Evolutionary conservation across 352 stramenopile genomes (phyloP).

Genomic region (Pythium monospermum): DNA sequence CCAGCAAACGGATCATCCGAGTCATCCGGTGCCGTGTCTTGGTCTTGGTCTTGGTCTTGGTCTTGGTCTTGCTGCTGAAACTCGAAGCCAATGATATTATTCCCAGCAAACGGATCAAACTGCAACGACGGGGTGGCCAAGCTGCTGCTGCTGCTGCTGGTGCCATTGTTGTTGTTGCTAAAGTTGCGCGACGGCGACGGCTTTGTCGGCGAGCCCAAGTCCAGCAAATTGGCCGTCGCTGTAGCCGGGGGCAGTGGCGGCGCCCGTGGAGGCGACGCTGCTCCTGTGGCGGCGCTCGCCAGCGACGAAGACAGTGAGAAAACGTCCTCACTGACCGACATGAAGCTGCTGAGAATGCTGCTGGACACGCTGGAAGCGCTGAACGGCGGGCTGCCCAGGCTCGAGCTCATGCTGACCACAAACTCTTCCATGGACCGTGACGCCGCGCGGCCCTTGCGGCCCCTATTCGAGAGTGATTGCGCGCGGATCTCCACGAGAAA

Average conservation of each 20-base stretch:
- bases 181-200: neutral
- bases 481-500: slow-evolving; percentile 57
- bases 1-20: slow-evolving; percentile 62
- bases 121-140: slow-evolving; percentile 13
- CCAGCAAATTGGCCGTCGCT: slow-evolving; percentile 6
- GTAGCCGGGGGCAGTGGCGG: neutral
- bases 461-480: slow-evolving; percentile 36
- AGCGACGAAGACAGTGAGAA: slow-evolving; percentile 8
- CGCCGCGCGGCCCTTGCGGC: slow-evolving; percentile 38
- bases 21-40: neutral
- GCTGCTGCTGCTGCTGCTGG: neutral
- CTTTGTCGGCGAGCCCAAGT: slow-evolving; percentile 6
- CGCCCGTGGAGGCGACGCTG: no score
- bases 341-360: slow-evolving; percentile 15
- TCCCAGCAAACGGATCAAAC: slow-evolving; percentile 58
- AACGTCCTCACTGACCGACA: slow-evolving; percentile 14
- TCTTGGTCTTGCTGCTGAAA: slow-evolving; percentile 26
- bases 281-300: neutral
- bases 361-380: neutral
- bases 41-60: no score
- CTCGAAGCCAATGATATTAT: slow-evolving; percentile 58
- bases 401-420: slow-evolving; percentile 52
- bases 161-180: neutral
- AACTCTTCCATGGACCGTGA: slow-evolving; percentile 70
- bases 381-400: slow-evolving; percentile 20